Evolutionary conservation across 2,329 filamentous ascomycete genomes (phyloP), one percentile per base, ranked within the genome.

Genomic region (Aphanocladium album): DNA sequence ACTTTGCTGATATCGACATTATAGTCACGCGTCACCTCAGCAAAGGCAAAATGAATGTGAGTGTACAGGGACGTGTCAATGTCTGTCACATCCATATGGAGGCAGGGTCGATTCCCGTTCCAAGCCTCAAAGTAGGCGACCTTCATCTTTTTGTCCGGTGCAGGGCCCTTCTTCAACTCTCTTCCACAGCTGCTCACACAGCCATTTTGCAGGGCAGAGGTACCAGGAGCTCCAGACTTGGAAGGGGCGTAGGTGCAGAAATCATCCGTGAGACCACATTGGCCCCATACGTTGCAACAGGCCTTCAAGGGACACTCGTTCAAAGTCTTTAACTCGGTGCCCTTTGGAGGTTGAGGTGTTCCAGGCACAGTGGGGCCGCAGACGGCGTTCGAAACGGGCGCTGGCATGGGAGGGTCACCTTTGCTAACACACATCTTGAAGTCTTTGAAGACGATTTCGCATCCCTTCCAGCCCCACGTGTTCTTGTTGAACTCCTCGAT

Each of bases 281-380:
- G 71, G 0, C 79, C 80, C 69, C 76, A 77, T 19, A 70, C 67
- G 14, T 73, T 71, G 64, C 76, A 79, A 64, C 76, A 78, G 0
- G 70, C 73, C 27, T 77, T 77, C 0, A 80, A 67, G 0, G 76
- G 76, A 62, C 80, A 83, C 0, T 73, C 76, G 62, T 82, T 83
- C 6, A 83, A 66, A 9, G 68, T 64, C 0, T 69, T 63, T 3
- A 80, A 49, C 19, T 70, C 66, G 16, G 65, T 71, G n/a, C 70
- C 73, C 14, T 69, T 65, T 0, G 66, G 17, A 0, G 77, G 74
- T 12, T 65, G 51, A 11, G 64, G 53, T 0, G 77, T 79, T 0
- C 76, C 76, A 5, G 73, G 72, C 0, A 74, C 70, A 49, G 75
- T 71, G 1, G 80, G 81, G 0, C 81, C 80, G 65, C 81, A 75